These are phyloP conservation scores for Sarocladium brachiariae DNA, from an alignment of 2,329 filamentous ascomycete genomes.

Conservation along the genomic window DNA sequence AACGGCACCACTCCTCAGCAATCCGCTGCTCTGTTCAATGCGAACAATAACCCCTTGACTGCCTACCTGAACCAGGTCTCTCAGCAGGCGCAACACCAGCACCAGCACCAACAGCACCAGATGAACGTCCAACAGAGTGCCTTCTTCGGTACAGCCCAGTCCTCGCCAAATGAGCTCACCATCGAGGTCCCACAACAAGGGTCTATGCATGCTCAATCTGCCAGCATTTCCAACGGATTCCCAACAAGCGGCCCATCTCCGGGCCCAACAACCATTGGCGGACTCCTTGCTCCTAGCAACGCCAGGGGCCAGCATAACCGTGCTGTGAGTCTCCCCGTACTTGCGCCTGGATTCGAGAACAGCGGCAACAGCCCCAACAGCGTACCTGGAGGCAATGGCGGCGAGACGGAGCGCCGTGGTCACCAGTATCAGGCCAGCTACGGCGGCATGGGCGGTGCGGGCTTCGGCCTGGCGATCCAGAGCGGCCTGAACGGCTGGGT, in stretches of 20 bases:
- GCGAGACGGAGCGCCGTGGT: conserved; percentile 51
- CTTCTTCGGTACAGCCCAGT: conserved; percentile 67
- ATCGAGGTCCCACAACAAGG: conserved; percentile 54
- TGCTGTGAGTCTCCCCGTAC: conserved; percentile 78
- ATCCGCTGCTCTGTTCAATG: conserved; percentile 70
- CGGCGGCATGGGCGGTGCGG: conserved; percentile 47
- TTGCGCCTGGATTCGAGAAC: conserved; percentile 58
- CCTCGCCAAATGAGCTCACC: conserved; percentile 48
- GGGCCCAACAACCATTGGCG: conserved; percentile 64
- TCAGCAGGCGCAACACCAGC: conserved; percentile 65
- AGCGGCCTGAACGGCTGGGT: conserved; percentile 61
- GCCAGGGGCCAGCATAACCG: conserved; percentile 61
- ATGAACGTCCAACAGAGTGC: conserved; percentile 72
- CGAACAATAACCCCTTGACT: conserved; percentile 80
- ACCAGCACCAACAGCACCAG: conserved; percentile 66
- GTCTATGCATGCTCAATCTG: conserved; percentile 53
- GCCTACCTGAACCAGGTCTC: conserved; percentile 86
- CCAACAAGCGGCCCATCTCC: conserved; percentile 43
- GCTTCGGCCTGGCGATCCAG: conserved; percentile 57
- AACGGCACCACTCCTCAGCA: conserved; percentile 54
- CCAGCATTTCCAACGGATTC: conserved; percentile 60
- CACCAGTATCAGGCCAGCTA: conserved; percentile 62
- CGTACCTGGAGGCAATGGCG: conserved; percentile 35
- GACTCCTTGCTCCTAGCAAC: conserved; percentile 67
- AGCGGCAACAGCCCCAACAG: conserved; percentile 46